These are phyloP conservation scores for Priceomyces carsonii DNA, from an alignment of 805 yeast genomes.

Conservation along the genomic window DNA sequence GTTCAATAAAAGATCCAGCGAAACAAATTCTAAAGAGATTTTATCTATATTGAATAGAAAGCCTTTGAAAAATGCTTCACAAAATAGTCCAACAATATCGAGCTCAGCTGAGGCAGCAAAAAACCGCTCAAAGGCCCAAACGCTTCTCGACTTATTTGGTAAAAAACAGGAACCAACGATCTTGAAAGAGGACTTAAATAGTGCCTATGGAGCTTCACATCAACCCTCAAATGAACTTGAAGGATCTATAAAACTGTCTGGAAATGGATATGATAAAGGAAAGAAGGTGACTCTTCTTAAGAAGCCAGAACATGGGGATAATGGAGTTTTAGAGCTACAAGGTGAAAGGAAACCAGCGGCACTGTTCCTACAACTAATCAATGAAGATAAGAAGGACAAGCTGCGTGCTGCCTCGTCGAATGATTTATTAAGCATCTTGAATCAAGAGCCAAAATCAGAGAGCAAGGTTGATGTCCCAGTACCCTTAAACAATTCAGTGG, in stretches of 20 bases:
- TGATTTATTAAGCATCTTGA: slow-evolving; percentile 10
- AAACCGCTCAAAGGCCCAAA: slow-evolving; percentile 32
- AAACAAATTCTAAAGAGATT: slow-evolving; percentile 42
- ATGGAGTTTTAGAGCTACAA: slow-evolving; percentile 4
- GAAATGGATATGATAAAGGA: slow-evolving; percentile 13
- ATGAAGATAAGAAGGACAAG: too few species aligned
- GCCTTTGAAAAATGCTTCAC: slow-evolving; percentile 10
- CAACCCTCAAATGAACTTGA: slow-evolving; percentile 29
- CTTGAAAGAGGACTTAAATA: background rate
- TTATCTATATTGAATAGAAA: slow-evolving; percentile 41
- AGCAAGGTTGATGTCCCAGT: too few species aligned
- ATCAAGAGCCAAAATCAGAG: too few species aligned
- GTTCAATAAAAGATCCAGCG: slow-evolving; percentile 31
- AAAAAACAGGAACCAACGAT: slow-evolving; percentile 8
- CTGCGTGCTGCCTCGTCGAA: too few species aligned
- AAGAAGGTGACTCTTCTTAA: slow-evolving; percentile 31
- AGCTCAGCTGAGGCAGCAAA: slow-evolving; percentile 16
- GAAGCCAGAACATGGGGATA: slow-evolving; percentile 13
- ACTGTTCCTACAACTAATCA: too few species aligned
- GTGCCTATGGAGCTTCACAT: slow-evolving; percentile 7
- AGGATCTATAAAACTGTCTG: slow-evolving; percentile 13
- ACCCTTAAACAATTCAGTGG: too few species aligned
- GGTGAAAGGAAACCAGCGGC: too few species aligned
- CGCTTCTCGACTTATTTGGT: slow-evolving; percentile 29
- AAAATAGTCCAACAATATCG: slow-evolving; percentile 2